Base-by-base conservation (phyloP, 768 basidiomycete genomes). In the Boletus rubescentipes region DNA sequence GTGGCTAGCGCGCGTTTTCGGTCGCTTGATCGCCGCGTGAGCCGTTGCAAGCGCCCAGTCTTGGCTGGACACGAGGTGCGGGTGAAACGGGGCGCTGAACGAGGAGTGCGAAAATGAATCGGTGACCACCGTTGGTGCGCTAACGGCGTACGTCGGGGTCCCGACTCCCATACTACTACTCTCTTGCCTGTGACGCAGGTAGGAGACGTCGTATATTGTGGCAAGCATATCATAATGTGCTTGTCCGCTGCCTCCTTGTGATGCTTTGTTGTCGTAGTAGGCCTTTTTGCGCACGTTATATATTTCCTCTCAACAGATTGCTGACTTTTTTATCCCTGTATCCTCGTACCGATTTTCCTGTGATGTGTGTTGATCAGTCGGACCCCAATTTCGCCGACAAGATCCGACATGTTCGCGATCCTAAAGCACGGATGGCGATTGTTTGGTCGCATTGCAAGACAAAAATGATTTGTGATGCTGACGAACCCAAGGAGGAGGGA, bases 21-120 rank as follows among this genome's bases (percentile, higher is more conserved):
- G 78, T 91, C 88, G 89, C 89, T 91, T 91, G 89, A 89, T 84
- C 87, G 88, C 89, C 87, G 88, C 85, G 84, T 76, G 74, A 77
- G 75, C 74, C 78, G 76, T 80, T 80, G 73, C 78, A 82, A 76
- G 76, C 80, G 80, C 79, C 75, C 83, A 80, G 82, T 75, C 76
- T 73, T 79, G 85, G 89, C 84, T 87, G 89, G 89, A 83, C 87
- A 85, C 87, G 85, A 78, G 82, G 87, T 79, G 85, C 79, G 89
- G 91, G 91, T 93, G 91, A 93, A 93, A 93, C 86, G 91, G 91
- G 89, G 90, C 89, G 89, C 89, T 84, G 91, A 92, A 89, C 89
- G 91, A 91, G 89, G 84, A 90, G 89, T 87, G 89, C 84, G 84
- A 84, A 85, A 82, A 41, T 32, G 40, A 75, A 66, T 66, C 68